Percentiles rank a stretch among this genome's conserved stretches.
phyloP scores from a whole-genome alignment of 495 filamentous ascomycete genomes.

The Neurospora sp. region DNA sequence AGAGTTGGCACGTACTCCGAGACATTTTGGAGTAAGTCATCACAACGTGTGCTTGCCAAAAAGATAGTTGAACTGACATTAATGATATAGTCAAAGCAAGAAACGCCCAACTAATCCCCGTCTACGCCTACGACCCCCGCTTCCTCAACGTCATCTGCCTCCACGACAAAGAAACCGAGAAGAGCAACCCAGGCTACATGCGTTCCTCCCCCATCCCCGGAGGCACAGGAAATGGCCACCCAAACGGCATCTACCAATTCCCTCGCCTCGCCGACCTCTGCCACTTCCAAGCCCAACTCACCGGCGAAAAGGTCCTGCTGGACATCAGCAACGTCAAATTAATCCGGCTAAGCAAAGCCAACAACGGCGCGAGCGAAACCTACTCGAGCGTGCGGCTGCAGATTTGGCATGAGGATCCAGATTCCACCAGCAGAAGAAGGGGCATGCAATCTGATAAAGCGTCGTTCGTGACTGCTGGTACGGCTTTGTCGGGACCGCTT shows the following conservation, averaged over 20 bases:
- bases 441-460: constrained; percentile 15
- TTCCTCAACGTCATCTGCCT: constrained; percentile 23
- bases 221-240: background rate
- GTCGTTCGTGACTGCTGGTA: constrained; percentile 24
- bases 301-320: constrained; percentile 22
- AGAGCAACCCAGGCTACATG: constrained; percentile 9
- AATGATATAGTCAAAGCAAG: constrained; percentile 25
- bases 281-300: constrained; percentile 26
- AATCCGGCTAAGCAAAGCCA: constrained; percentile 12
- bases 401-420: constrained; percentile 22
- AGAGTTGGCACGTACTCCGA: constrained; percentile 21
- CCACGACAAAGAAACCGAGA: constrained; percentile 20
- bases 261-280: constrained; percentile 13
- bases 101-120: constrained; percentile 26
- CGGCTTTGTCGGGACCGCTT: constrained; percentile 20
- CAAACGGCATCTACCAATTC: constrained; percentile 25
- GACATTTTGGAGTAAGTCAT: constrained; percentile 28
- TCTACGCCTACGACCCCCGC: constrained; percentile 25
- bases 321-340: constrained; percentile 24
- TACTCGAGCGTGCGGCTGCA: constrained; percentile 23
- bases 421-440: constrained; percentile 3
- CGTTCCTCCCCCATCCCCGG: constrained; percentile 4
- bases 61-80: no score
- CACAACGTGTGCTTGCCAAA: no score
- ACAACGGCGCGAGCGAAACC: constrained; percentile 14